Percentiles rank a stretch among this genome's conserved stretches.
Conservation (phyloP, 129 eudicot species). For the Flaveria ramosissima region DNA sequence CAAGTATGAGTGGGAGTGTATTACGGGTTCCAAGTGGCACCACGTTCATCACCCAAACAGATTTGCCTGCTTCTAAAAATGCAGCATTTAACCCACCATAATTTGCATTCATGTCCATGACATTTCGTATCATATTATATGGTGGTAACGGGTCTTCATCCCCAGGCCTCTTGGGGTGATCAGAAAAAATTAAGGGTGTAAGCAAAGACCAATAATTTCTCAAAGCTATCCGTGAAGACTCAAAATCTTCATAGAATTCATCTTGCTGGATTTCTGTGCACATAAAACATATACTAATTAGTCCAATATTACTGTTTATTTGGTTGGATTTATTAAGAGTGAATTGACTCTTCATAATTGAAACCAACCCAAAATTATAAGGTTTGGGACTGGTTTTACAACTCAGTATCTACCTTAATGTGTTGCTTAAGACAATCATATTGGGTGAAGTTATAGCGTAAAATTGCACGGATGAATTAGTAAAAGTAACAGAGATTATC, state of each 20-base stretch:
- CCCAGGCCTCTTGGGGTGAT: conserved; percentile 97
- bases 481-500: no score
- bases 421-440: no score
- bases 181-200: conserved; percentile 92
- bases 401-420: no score
- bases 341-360: background rate
- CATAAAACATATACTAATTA: conserved; percentile 26
- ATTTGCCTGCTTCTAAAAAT: conserved; percentile 67
- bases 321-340: background rate
- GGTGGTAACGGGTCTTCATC: conserved; percentile 99
- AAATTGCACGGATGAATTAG: no score
- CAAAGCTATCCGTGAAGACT: conserved; percentile 60
- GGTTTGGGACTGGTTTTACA: no score
- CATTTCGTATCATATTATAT: conserved; percentile 90
- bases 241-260: conserved; percentile 71
- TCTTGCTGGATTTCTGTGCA: conserved; percentile 67
- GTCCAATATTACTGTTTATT: conserved; percentile 1
- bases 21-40: conserved; percentile 66
- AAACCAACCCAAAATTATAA: background rate
- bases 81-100: conserved; percentile 94
- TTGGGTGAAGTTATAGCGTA: no score
- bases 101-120: conserved; percentile 96
- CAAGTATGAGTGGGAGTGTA: conserved; percentile 82
- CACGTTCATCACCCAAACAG: conserved; percentile 97
- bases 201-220: conserved; percentile 95